Percentiles rank a stretch among this genome's conserved stretches.
phyloP scores from a whole-genome alignment of 768 basidiomycete genomes.

The Phanerodontia chrysosporium region DNA sequence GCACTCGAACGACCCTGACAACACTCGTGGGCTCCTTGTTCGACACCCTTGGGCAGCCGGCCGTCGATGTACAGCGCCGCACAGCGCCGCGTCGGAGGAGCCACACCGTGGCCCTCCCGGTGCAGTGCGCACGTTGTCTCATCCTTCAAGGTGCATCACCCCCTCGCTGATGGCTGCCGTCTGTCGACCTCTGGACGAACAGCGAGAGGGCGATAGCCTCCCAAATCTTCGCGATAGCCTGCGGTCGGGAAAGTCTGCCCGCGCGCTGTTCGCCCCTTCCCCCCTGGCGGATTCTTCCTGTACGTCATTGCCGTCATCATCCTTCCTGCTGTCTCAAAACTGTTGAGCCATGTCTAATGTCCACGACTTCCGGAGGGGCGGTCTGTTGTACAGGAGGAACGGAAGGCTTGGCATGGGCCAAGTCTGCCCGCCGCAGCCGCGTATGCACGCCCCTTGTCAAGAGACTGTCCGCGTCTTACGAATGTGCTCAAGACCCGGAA shows the following conservation, averaged over 20 bases:
- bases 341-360: not conserved
- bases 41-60: no score
- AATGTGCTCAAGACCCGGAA: no score
- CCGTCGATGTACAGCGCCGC: not conserved
- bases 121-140: not conserved
- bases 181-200: not conserved
- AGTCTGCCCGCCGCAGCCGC: no score
- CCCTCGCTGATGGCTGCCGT: not conserved
- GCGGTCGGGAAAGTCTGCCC: not conserved
- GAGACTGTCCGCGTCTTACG: no score
- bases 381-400: no score
- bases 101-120: not conserved
- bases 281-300: not conserved
- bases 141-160: not conserved
- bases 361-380: not conserved
- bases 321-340: no score
- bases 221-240: not conserved
- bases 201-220: not conserved
- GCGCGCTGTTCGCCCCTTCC: not conserved
- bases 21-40: no score
- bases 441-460: no score
- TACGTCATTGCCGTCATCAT: not conserved
- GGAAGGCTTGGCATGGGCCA: no score
- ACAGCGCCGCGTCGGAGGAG: not conserved
- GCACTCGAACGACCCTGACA: not conserved